phyloP scores from a whole-genome alignment of 306 rosid genomes.

The Coriaria nepalensis region DNA sequence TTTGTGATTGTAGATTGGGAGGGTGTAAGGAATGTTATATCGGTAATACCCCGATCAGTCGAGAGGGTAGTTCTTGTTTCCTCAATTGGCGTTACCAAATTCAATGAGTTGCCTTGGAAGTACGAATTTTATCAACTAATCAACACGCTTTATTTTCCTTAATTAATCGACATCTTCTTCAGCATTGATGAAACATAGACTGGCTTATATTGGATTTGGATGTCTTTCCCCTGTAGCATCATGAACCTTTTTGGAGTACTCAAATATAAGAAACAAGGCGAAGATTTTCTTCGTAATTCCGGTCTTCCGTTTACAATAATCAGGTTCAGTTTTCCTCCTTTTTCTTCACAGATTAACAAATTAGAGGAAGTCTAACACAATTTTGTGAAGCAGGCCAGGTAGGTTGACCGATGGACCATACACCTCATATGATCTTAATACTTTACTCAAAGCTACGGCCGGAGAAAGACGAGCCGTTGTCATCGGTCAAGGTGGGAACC shows the following conservation, averaged over 20 bases:
- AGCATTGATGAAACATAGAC: no score
- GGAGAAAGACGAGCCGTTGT: constrained; percentile 81
- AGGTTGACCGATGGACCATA: constrained; percentile 97
- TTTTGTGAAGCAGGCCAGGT: constrained; percentile 51
- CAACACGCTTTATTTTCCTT: background rate
- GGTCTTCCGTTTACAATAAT: constrained; percentile 87
- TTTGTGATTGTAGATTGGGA: constrained; percentile 64
- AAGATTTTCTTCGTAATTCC: constrained; percentile 66
- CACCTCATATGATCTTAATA: constrained; percentile 92
- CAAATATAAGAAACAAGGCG: constrained; percentile 88
- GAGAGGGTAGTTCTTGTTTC: constrained; percentile 87
- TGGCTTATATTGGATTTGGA: no score
- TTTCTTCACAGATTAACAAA: no score
- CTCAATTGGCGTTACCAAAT: constrained; percentile 92
- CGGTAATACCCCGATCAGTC: constrained; percentile 64
- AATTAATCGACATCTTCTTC: background rate
- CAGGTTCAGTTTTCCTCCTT: constrained; percentile 28
- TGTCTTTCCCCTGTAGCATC: constrained; percentile 25
- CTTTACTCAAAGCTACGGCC: constrained; percentile 86
- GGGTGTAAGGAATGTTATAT: constrained; percentile 78
- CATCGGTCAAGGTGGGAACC: constrained; percentile 65
- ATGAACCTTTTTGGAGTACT: constrained; percentile 96
- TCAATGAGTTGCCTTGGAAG: constrained; percentile 91
- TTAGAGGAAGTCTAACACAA: background rate
- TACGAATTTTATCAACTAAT: constrained; percentile 25